Evolutionary conservation across 306 rosid genomes (phyloP).

Genomic region (Vigna trinervia): DNA sequence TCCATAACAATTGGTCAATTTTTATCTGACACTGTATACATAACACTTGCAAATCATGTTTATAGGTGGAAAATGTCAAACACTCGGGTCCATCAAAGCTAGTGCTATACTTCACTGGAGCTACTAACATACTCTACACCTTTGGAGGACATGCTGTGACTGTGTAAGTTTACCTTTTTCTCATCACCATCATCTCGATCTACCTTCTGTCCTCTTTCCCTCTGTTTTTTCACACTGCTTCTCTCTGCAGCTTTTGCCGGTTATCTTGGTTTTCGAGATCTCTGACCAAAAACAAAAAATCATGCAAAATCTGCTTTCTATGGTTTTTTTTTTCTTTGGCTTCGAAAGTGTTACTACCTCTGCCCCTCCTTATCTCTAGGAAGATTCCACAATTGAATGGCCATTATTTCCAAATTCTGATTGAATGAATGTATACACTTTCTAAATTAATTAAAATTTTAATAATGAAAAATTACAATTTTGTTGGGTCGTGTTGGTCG

Average conservation of each 20-base stretch:
- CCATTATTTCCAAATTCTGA: neutral
- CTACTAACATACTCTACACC: constrained; percentile 93
- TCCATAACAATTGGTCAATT: neutral
- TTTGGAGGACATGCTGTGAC: constrained; percentile 99
- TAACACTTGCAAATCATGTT: neutral
- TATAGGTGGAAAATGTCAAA: constrained; percentile 62
- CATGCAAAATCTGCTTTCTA: constrained; percentile 43
- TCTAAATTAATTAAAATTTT: neutral
- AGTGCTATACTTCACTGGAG: constrained; percentile 95
- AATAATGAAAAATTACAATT: neutral
- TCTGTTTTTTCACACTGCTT: constrained; percentile 49
- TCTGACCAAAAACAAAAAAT: constrained; percentile 45
- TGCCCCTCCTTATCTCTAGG: constrained; percentile 13
- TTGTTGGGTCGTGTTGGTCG: neutral
- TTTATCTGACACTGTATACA: neutral
- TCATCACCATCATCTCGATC: neutral
- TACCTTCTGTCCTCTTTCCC: neutral
- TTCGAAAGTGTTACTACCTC: neutral
- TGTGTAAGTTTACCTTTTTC: constrained; percentile 62
- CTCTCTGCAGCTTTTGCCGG: constrained; percentile 65
- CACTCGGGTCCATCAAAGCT: constrained; percentile 80
- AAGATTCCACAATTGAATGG: constrained; percentile 21
- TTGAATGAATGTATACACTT: neutral
- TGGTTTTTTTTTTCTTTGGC: neutral
- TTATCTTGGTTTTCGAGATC: constrained; percentile 47